phyloP scores from a whole-genome alignment of 2,329 filamentous ascomycete species.

The Penicillium sp. region DNA sequence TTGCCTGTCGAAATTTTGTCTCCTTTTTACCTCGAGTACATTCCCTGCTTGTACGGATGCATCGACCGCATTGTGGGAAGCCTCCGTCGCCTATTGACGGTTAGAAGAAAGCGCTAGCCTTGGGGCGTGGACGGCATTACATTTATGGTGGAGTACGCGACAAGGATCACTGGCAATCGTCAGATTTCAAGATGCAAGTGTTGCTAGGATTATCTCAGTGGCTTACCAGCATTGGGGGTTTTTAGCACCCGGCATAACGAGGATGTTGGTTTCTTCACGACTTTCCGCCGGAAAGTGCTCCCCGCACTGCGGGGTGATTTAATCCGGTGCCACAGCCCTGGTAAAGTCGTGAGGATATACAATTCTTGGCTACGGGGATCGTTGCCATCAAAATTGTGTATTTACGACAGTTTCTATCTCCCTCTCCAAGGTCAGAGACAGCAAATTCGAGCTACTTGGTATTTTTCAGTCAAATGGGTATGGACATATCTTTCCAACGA shows the following conservation, averaged over 20 bases:
- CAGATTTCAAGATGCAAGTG: not conserved
- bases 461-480: not conserved
- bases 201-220: not conserved
- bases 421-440: not conserved
- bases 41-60: slow-evolving; percentile 15
- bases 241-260: slow-evolving; percentile 11
- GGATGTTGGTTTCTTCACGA: not conserved
- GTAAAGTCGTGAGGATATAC: not conserved
- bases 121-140: slow-evolving; percentile 3
- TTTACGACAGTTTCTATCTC: not conserved
- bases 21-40: slow-evolving; percentile 13
- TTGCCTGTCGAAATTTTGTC: slow-evolving; percentile 18
- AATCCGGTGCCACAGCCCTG: not conserved
- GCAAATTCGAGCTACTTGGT: too few species aligned
- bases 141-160: slow-evolving; percentile 23
- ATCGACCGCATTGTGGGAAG: slow-evolving; percentile 22
- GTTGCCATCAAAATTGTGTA: not conserved
- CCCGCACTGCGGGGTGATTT: slow-evolving; percentile 2
- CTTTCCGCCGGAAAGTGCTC: slow-evolving; percentile 1
- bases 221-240: slow-evolving; percentile 21
- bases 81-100: slow-evolving; percentile 17
- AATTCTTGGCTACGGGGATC: not conserved
- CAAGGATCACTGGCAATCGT: slow-evolving; percentile 18
- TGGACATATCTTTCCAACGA: not conserved
- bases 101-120: not conserved